These are phyloP conservation scores for Coemansia sp. DNA, from an alignment of 192 early-diverging fungal species.

Conservation along the genomic window DNA sequence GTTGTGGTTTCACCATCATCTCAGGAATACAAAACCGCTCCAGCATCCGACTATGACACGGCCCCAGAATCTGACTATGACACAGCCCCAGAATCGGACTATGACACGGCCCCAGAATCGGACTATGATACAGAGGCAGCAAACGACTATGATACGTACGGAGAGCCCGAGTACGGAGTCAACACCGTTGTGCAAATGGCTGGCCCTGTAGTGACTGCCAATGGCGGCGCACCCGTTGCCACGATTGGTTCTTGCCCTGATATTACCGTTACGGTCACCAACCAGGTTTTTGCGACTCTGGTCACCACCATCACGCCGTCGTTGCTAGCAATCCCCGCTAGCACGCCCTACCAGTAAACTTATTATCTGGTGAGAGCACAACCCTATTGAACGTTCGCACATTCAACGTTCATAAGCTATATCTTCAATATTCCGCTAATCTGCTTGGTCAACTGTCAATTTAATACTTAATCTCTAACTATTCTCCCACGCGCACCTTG, in stretches of 20 bases:
- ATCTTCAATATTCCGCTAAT: neutral
- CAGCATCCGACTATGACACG: slow-evolving; percentile 7
- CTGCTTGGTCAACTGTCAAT: slow-evolving; percentile 19
- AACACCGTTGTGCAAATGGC: slow-evolving; percentile 39
- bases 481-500: neutral
- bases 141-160: slow-evolving; percentile 7
- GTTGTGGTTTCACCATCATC: slow-evolving; percentile 27
- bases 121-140: slow-evolving; percentile 2
- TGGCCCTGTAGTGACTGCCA: slow-evolving; percentile 38
- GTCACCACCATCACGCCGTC: slow-evolving; percentile 41
- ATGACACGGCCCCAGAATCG: slow-evolving; percentile 6
- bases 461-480: neutral
- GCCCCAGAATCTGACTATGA: slow-evolving; percentile 12
- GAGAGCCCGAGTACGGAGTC: slow-evolving; percentile 12
- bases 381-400: neutral
- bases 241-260: slow-evolving; percentile 43
- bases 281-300: slow-evolving; percentile 36
- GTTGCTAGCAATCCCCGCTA: slow-evolving; percentile 35
- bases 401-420: neutral
- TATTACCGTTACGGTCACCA: slow-evolving; percentile 45
- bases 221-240: slow-evolving; percentile 36
- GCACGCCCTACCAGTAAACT: neutral
- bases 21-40: neutral
- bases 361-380: neutral
- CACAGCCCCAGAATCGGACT: slow-evolving; percentile 6